These are phyloP conservation scores for Podospora tetraspora DNA, from an alignment of 495 filamentous ascomycete genomes.

Conservation along the genomic window DNA sequence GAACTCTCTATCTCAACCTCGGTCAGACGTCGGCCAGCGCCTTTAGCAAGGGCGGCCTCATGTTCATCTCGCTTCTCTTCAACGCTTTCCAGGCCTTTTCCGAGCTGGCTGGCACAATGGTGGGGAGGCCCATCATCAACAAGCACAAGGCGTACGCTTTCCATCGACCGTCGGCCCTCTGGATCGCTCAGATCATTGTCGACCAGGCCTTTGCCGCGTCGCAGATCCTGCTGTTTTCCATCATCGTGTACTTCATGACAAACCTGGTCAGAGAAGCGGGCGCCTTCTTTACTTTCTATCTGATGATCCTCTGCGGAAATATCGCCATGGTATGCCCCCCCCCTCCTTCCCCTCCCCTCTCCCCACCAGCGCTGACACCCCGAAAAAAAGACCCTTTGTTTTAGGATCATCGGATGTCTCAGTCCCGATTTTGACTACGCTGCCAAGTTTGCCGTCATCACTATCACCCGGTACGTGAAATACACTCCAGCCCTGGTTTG, in stretches of 20 bases:
- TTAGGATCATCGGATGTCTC: constrained; percentile 70
- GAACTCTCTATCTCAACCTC: constrained; percentile 70
- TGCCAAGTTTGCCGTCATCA: constrained; percentile 69
- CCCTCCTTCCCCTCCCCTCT: too few relatives aligned
- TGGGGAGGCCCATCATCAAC: constrained; percentile 67
- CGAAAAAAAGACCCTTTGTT: constrained; percentile 53
- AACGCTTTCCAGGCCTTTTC: constrained; percentile 76
- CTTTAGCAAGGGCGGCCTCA: constrained; percentile 69
- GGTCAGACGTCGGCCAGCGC: constrained; percentile 61
- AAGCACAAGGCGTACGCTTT: constrained; percentile 77
- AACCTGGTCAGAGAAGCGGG: constrained; percentile 60
- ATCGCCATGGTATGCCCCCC: constrained; percentile 50
- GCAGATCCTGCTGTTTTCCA: constrained; percentile 63
- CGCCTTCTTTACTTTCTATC: constrained; percentile 72
- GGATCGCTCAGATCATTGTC: constrained; percentile 75
- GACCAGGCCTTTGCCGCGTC: constrained; percentile 64
- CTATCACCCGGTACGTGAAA: constrained; percentile 50
- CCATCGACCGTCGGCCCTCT: constrained; percentile 71
- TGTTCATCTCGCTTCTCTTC: constrained; percentile 72
- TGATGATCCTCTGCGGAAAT: constrained; percentile 66
- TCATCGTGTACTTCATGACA: constrained; percentile 80
- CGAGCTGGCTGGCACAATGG: constrained; percentile 66
- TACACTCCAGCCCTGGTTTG: too few relatives aligned
- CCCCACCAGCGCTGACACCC: too few relatives aligned
- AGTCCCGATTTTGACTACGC: constrained; percentile 83